Evolutionary conservation across 768 basidiomycete species (phyloP).

Genomic region (Mycena rosella): DNA sequence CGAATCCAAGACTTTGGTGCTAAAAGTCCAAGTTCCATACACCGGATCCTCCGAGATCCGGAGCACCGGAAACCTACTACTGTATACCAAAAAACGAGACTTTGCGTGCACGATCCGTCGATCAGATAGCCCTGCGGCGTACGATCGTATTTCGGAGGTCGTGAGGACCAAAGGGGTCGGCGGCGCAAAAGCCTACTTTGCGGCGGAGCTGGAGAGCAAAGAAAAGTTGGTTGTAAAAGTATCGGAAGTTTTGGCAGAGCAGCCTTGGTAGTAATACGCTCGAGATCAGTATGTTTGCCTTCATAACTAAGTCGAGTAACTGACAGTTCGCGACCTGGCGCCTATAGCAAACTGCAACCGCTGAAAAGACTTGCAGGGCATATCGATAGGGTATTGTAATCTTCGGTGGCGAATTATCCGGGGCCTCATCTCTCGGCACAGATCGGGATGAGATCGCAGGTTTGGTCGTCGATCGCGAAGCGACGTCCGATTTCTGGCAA

Average conservation of each 20-base stretch:
- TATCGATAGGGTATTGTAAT: no score
- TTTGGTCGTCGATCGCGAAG: no score
- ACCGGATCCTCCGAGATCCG: slow-evolving; percentile 16
- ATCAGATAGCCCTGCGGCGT: slow-evolving; percentile 49
- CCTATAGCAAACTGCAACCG: no score
- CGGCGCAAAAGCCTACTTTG: slow-evolving; percentile 37
- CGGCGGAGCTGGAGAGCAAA: slow-evolving; percentile 44
- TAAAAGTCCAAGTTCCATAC: slow-evolving; percentile 68
- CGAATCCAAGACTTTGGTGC: slow-evolving; percentile 19
- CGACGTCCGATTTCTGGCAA: no score
- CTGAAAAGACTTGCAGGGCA: no score
- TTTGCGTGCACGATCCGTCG: slow-evolving; percentile 60
- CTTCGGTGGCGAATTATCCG: no score
- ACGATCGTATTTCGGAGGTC: slow-evolving; percentile 54
- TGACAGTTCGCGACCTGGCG: no score
- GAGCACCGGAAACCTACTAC: slow-evolving; percentile 47
- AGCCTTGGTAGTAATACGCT: slow-evolving; percentile 58
- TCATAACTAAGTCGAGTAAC: no score
- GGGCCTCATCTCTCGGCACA: no score
- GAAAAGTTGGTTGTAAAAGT: slow-evolving; percentile 65
- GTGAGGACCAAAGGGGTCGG: slow-evolving; percentile 57
- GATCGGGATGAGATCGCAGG: no score
- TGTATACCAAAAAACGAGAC: slow-evolving; percentile 68
- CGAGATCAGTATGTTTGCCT: background rate
- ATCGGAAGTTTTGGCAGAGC: slow-evolving; percentile 66